Base-by-base conservation (phyloP, 2,329 filamentous ascomycete species). In the Ceratocystis colombiana region DNA sequence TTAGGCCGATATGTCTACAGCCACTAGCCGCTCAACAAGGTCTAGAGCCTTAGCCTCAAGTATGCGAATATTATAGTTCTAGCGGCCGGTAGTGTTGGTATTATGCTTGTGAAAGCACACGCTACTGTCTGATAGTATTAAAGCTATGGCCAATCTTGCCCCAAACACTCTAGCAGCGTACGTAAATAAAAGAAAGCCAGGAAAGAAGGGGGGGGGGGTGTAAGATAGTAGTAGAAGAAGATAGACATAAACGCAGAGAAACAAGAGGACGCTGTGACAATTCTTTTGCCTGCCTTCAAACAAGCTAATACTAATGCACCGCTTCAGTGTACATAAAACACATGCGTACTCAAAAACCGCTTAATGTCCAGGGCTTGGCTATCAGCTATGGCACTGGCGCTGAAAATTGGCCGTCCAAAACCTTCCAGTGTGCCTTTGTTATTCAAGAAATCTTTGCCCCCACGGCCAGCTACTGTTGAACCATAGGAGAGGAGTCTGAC, bases 401-500 rank as follows among this genome's bases (percentile, higher is more conserved):
- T 50, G n/a, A 4, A 50, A 15, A 53, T 15, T 5, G 10, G 15
- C 48, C 5, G 12, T 6, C 48, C 20, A 37, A 3, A 8, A 4
- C 15, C 17, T 25, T 7, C 28, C 20, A 17, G 1, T 3, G 3
- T 53, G 48, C 22, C 10, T 33, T 59, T 48, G 17, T 25, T 10
- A 12, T 15, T 48, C 28, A 20, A 44, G 15, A 7, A 46, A 15
- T 15, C 61, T 48, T 15, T 3, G 17, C 5, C 41, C 22, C 25
- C 20, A n/a, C 50, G 28, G 12, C 25, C 37, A 50, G 12, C 6
- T 64, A 50, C 37, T 59, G 22, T 30, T 20, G 55, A 28, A 48
- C 25, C 46, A 55, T 64, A 20, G 68, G 25, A 20, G 65, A 41
- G 37, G 37, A 65, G 45, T 69, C 68, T 62, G 72, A 71, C 12